Percentiles rank a stretch among this genome's conserved stretches.
Evolutionary conservation across 176 grass and related monocot genomes (phyloP).

Genomic region (Phyllostachys edulis): DNA sequence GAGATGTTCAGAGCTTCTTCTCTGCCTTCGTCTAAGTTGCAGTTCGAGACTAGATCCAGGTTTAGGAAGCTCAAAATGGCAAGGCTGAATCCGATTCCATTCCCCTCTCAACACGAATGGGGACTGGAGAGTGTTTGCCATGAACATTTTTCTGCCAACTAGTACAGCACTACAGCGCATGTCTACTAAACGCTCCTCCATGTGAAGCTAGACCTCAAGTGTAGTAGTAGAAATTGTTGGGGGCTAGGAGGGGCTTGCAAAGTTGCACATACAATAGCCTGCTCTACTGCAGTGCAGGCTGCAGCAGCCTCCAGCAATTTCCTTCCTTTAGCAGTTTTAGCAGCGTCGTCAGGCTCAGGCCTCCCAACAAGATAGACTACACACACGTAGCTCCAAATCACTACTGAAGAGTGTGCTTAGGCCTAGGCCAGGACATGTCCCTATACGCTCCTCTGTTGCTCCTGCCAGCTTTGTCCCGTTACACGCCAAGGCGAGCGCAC

Average conservation of each 20-base stretch:
- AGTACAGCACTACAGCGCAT: background rate
- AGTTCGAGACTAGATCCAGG: background rate
- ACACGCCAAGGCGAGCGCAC: conserved; percentile 22
- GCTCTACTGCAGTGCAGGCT: background rate
- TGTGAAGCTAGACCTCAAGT: background rate
- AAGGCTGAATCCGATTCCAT: background rate
- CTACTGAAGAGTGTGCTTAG: background rate
- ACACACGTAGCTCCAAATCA: conserved; percentile 28
- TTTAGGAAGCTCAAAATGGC: background rate
- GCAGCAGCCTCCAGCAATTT: conserved; percentile 2
- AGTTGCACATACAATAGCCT: background rate
- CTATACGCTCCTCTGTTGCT: conserved; percentile 32
- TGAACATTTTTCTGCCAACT: background rate
- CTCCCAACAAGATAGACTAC: background rate
- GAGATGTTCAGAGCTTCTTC: background rate
- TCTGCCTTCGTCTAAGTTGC: background rate
- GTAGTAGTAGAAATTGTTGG: conserved; percentile 1
- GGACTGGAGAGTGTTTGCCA: too few relatives aligned
- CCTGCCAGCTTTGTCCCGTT: conserved; percentile 24
- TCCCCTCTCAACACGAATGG: background rate
- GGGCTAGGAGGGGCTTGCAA: background rate
- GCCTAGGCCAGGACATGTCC: conserved; percentile 20
- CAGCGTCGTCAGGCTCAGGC: conserved; percentile 19
- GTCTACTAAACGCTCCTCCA: background rate
- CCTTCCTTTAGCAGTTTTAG: conserved; percentile 22